Evolutionary conservation across 1,284 basidiomycete genomes (phyloP).

Genomic region (Cryptococcus hybrid): DNA sequence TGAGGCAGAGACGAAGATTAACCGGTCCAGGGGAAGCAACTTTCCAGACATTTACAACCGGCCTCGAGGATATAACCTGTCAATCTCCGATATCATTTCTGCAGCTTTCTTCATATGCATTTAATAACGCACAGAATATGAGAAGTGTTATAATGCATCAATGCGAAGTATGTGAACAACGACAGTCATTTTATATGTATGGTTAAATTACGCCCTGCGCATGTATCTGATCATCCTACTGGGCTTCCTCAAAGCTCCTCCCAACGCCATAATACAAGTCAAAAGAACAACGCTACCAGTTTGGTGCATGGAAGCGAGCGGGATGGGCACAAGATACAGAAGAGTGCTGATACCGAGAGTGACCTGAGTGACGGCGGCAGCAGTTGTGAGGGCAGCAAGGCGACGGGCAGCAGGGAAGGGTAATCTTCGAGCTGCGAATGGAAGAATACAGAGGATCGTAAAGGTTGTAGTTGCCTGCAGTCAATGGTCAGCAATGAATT

Average conservation of each 20-base stretch:
- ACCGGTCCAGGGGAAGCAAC: too few relatives aligned
- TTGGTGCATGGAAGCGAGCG: slow-evolving; percentile 90
- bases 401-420: slow-evolving; percentile 63
- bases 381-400: slow-evolving; percentile 68
- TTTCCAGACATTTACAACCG: too few relatives aligned
- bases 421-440: slow-evolving; percentile 58
- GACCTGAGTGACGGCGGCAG: slow-evolving; percentile 82
- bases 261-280: slow-evolving; percentile 76
- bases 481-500: slow-evolving; percentile 11
- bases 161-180: too few relatives aligned
- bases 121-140: too few relatives aligned
- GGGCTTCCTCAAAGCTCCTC: slow-evolving; percentile 71
- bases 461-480: slow-evolving; percentile 79
- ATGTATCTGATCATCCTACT: slow-evolving; percentile 12
- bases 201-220: not conserved
- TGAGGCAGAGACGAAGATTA: not conserved
- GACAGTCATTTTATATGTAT: too few relatives aligned
- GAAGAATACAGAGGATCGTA: slow-evolving; percentile 65
- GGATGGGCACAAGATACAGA: slow-evolving; percentile 89
- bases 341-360: slow-evolving; percentile 88
- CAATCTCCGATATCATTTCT: too few relatives aligned
- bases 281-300: slow-evolving; percentile 88
- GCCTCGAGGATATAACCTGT: too few relatives aligned
- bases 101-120: too few relatives aligned
- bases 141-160: too few relatives aligned